Base-by-base conservation (phyloP, 2,329 filamentous ascomycete species). In the Trichoderma atroviride region DNA sequence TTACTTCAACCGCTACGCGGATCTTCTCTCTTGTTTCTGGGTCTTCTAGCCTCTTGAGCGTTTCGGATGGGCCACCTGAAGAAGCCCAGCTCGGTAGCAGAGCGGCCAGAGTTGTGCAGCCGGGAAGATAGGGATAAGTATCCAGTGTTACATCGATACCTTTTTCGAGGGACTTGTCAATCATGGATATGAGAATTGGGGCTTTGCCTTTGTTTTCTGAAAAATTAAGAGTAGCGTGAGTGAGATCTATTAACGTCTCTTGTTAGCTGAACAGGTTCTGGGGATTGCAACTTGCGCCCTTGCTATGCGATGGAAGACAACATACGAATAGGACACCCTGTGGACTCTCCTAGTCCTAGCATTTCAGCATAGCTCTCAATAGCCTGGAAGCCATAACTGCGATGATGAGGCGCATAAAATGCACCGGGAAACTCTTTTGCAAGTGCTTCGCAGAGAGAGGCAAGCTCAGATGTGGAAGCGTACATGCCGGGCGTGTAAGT, bases 401-500 rank as follows among this genome's bases (percentile, higher is more conserved):
- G 72, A n/a, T 75, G 74, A 47, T 75, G 74, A 4, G 74, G 74
- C 2, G 74, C 73, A 19, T 75, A 75, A 50, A 71, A 75, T 4
- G 73, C 70, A 29, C 74, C 74, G 0, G 74, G 73, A 52, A 68
- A 75, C 7, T 74, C 73, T 27, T 70, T 70, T 3, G 72, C 71
- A 14, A 75, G 68, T 19, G 66, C 68, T 37, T 71, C 70, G 66
- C 74, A 75, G 14, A 75, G 73, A 10, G 71, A 58, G 0, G 70
- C 74, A 4, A 75, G 70, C 57, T 75, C 74, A 3, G 73, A 74
- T 4, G 70, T 75, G 19, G 74, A 75, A n/a, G 74, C 74, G 52
- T 75, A 75, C 74, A 75, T 75, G 65, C 74, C 74, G 10, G 74
- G 74, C 5, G 74, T 75, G 13, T 75, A 75, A 14, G 74, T 75